Evolutionary conservation across 768 basidiomycete species (phyloP).

Genomic region (Termitomyces sp.): DNA sequence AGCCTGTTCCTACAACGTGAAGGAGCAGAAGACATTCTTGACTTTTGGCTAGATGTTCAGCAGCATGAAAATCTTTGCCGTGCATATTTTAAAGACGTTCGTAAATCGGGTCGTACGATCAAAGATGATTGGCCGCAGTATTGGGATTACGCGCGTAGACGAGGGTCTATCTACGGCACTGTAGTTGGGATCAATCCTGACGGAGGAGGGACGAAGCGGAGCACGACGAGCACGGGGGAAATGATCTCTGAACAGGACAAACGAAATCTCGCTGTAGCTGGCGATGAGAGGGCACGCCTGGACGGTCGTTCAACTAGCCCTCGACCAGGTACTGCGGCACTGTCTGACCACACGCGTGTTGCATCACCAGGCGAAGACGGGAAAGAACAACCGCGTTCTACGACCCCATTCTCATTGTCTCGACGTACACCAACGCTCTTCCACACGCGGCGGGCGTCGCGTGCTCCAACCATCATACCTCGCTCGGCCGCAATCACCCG

Average conservation of each 20-base stretch:
- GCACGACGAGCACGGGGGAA: conserved; percentile 77
- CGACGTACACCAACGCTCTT: conserved; percentile 75
- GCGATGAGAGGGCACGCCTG: conserved; percentile 39
- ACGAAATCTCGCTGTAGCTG: conserved; percentile 47
- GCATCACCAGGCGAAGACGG: conserved; percentile 34
- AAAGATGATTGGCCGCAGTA: conserved; percentile 99
- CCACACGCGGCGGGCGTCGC: conserved; percentile 70
- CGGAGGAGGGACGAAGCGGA: conserved; percentile 58
- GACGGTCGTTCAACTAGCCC: conserved; percentile 58
- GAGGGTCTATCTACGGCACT: conserved; percentile 91
- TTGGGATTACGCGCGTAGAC: conserved; percentile 86
- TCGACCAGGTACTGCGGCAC: conserved; percentile 37
- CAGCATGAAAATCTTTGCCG: conserved; percentile 99
- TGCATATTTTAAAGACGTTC: conserved; percentile 98
- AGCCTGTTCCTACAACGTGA: conserved; percentile 96
- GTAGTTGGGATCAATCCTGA: conserved; percentile 73
- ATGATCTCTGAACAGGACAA: conserved; percentile 66
- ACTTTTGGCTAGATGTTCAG: conserved; percentile 99
- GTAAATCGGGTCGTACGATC: conserved; percentile 88
- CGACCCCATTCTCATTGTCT: conserved; percentile 75
- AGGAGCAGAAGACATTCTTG: conserved; percentile 91
- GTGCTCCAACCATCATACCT: conserved; percentile 92
- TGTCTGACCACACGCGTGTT: conserved; percentile 40
- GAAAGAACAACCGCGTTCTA: conserved; percentile 52
- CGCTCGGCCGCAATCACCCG: conserved; percentile 88